Base-by-base conservation (phyloP, 371 early-diverging fungal species). In the Syncephalastrum racemosum region DNA sequence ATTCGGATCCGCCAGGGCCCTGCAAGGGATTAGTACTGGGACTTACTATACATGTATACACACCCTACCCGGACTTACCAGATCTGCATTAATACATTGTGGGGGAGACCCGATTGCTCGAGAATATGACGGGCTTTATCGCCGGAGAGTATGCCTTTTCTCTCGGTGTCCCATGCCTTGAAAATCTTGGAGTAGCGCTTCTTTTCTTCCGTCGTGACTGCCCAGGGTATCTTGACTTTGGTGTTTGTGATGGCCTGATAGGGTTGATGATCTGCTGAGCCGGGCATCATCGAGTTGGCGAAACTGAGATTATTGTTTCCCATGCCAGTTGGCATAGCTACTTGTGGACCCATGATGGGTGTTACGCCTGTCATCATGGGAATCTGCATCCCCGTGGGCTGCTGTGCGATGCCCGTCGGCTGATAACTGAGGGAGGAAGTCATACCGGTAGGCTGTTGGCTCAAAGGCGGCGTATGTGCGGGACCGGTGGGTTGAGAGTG, bases 101-200 rank as follows among this genome's bases (percentile, higher is more conserved):
- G 84, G 14, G 87, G 75, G 23, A 96, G 71, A 0, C 94, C 94
- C n/a, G 92, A 89, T 57, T 92, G 91, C 4, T 83, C 79, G 74
- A 96, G 93, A 41, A 95, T 87, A 52, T 91, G 87, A 46, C 84
- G 82, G 3, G 93, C 94, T 46, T 84, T 84, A 10, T 90, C 91
- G 66, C 90, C 95, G 19, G 85, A 75, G 41, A 95, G 62, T 62
- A 79, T 88, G 0, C 94, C 95, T 14, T 85, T 83, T 19, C 81
- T 83, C 13, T 82, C 82, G 0, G 82, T 76, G 68, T 96, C 97
- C 90, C 92, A 94, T n/a, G 87, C 86, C 40, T 83, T 87, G 68
- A 96, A 96, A 45, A 93, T 87, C 46, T 85, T 80, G 54, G 86
- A 87, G 61, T 93, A 94, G 47, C 82, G 84, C 6, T 84, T 82